Evolutionary conservation across 2,329 filamentous ascomycete genomes (phyloP).

Genomic region (Bipolaris zeicola): DNA sequence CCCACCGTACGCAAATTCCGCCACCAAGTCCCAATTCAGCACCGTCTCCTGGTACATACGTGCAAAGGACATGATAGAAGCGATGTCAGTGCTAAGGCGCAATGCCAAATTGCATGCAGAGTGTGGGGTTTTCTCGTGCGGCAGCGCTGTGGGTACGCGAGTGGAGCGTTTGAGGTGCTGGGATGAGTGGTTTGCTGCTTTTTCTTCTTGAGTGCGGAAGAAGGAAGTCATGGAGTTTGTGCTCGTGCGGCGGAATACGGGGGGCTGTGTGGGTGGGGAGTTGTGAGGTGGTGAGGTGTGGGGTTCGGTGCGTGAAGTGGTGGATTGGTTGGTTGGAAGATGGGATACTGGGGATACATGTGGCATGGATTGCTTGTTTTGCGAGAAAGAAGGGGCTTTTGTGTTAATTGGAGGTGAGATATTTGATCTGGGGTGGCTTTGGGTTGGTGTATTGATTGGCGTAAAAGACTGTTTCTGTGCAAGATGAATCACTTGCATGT

Average conservation of each 20-base stretch:
- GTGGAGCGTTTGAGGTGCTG: no score
- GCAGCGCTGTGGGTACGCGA: no score
- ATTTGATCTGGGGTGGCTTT: background rate
- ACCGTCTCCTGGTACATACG: conserved; percentile 27
- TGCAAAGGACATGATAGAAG: conserved; percentile 1
- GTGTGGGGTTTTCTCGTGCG: no score
- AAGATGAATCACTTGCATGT: no score
- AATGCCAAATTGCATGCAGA: background rate
- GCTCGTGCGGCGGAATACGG: background rate
- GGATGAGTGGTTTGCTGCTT: background rate
- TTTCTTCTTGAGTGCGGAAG: background rate
- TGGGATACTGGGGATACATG: background rate
- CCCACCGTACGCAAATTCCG: conserved; percentile 13
- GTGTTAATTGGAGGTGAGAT: background rate
- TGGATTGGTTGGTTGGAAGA: background rate
- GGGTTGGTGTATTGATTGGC: conserved; percentile 8
- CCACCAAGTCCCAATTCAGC: conserved; percentile 25
- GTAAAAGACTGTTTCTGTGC: conserved; percentile 10
- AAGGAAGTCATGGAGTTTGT: background rate
- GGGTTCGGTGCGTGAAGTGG: background rate
- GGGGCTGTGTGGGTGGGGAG: background rate
- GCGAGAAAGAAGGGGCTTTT: background rate
- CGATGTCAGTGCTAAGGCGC: background rate
- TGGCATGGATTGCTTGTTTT: background rate
- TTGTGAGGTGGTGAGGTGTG: background rate